Base-by-base conservation (phyloP, 345 rosid species). In the Corchorus olitorius region DNA sequence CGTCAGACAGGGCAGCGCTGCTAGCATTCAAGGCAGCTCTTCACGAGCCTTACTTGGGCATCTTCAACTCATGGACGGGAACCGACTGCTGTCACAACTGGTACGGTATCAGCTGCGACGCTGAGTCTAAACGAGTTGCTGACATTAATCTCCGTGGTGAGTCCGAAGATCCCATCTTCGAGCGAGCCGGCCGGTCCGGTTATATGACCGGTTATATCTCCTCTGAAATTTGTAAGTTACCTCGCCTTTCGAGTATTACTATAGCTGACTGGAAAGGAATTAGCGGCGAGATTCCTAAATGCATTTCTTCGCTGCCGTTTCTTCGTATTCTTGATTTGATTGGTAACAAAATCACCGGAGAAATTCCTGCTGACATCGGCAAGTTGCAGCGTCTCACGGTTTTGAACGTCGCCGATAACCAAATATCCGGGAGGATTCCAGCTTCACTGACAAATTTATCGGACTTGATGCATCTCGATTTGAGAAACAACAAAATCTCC, bases 231-330 rank as follows among this genome's bases (percentile, higher is more conserved):
- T 94, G 98, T 65, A 83, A 79, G 63, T 89, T 93, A 35, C 3
- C 86, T 22, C 81, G 89, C 48, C 97, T 94, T 71, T 89, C 97
- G 65, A 84, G 88, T 65, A 68, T 92, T 72, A 92, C 85, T 5
- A 80, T 94, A 46, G 94, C 98, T 34, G 97, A 94, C 52, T 94
- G 97, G 98, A 93, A 94, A 82, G 98, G 95, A 3, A 93, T 94
- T 73, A 55, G 92, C 43, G 97, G 98, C 14, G 87, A 82, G 73
- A 93, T 94, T 63, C 98, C 98, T 0, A 74, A 77, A 6, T 94
- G 98, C 63, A 71, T 93, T 16, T 76, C 90, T 8, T 75, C 84
- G 0, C 79, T 94, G 11, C 90, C 97, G 10, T 93, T 89, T 59
- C 91, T 94, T 58, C 87, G 97, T 15, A 82, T 91, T 6, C 48